phyloP scores from a whole-genome alignment of 2,329 filamentous ascomycete genomes.

The Calonectria honghensis region DNA sequence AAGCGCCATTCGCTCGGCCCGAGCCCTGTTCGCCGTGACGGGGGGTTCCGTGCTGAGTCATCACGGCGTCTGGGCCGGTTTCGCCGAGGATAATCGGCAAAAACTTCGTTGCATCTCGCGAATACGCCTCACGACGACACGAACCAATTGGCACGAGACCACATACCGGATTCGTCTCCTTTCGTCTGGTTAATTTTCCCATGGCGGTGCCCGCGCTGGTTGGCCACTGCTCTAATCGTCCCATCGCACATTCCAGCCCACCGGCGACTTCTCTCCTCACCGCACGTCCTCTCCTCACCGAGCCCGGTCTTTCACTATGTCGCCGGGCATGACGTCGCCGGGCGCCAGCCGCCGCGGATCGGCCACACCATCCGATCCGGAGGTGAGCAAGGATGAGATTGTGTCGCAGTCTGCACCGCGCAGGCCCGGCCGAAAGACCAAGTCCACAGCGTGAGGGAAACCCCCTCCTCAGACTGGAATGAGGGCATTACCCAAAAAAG shows the following conservation, averaged over 20 bases:
- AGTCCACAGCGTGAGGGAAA: conserved; percentile 52
- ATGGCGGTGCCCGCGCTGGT: neutral
- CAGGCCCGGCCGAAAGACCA: conserved; percentile 50
- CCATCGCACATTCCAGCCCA: conserved; percentile 4
- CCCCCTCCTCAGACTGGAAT: neutral
- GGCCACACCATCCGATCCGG: conserved; percentile 46
- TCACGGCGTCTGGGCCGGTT: conserved; percentile 37
- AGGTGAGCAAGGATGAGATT: conserved; percentile 45
- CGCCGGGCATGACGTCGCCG: conserved; percentile 44
- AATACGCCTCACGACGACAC: conserved; percentile 8
- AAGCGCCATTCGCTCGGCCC: conserved; percentile 31
- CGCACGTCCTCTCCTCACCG: conserved; percentile 7
- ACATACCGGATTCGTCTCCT: conserved; percentile 15
- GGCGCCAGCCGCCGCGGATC: conserved; percentile 40
- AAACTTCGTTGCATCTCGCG: conserved; percentile 35
- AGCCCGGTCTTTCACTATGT: conserved; percentile 32
- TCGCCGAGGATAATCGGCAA: conserved; percentile 35
- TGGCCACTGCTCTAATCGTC: conserved; percentile 21
- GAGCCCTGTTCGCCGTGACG: conserved; percentile 11
- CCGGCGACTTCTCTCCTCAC: conserved; percentile 30
- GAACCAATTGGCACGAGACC: conserved; percentile 45
- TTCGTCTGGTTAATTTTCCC: neutral
- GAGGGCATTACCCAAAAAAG: conserved; percentile 4
- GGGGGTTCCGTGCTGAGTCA: conserved; percentile 45
- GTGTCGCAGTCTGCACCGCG: conserved; percentile 39